These are phyloP conservation scores for Fusarium anguioides DNA, from an alignment of 2,329 filamentous ascomycete species.

Conservation along the genomic window DNA sequence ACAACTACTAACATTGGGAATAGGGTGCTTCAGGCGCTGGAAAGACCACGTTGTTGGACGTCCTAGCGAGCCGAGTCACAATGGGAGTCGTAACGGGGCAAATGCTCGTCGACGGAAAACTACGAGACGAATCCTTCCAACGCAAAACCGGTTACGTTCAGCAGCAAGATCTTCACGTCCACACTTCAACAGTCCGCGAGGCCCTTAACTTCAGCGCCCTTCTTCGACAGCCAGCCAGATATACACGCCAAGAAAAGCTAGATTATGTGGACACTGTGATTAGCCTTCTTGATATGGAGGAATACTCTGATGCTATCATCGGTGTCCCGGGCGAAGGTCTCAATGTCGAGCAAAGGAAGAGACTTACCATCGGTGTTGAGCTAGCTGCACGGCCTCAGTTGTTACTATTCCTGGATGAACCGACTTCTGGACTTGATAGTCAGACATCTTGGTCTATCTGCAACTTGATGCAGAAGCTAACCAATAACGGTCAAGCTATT, in stretches of 20 bases:
- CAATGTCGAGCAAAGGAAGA: slow-evolving; percentile 69
- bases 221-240: slow-evolving; percentile 78
- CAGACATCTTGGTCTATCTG: slow-evolving; percentile 71
- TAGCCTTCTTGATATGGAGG: slow-evolving; percentile 69
- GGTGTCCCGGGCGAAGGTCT: slow-evolving; percentile 68
- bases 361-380: slow-evolving; percentile 68
- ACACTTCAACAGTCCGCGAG: slow-evolving; percentile 84
- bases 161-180: slow-evolving; percentile 86
- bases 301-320: slow-evolving; percentile 71
- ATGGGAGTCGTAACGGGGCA: slow-evolving; percentile 87
- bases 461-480: slow-evolving; percentile 68
- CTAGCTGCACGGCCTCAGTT: slow-evolving; percentile 64
- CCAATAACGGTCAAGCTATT: slow-evolving; percentile 60
- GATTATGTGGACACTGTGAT: slow-evolving; percentile 84
- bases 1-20: slow-evolving; percentile 85
- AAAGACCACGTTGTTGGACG: slow-evolving; percentile 87
- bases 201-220: slow-evolving; percentile 84
- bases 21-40: slow-evolving; percentile 79
- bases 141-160: slow-evolving; percentile 89
- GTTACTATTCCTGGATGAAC: slow-evolving; percentile 69
- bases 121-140: slow-evolving; percentile 81
- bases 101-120: slow-evolving; percentile 72
- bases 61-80: slow-evolving; percentile 81
- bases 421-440: slow-evolving; percentile 68
- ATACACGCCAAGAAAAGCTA: slow-evolving; percentile 76